These are phyloP conservation scores for Macrophomina tecta DNA, from an alignment of 2,329 filamentous ascomycete species.

Conservation along the genomic window DNA sequence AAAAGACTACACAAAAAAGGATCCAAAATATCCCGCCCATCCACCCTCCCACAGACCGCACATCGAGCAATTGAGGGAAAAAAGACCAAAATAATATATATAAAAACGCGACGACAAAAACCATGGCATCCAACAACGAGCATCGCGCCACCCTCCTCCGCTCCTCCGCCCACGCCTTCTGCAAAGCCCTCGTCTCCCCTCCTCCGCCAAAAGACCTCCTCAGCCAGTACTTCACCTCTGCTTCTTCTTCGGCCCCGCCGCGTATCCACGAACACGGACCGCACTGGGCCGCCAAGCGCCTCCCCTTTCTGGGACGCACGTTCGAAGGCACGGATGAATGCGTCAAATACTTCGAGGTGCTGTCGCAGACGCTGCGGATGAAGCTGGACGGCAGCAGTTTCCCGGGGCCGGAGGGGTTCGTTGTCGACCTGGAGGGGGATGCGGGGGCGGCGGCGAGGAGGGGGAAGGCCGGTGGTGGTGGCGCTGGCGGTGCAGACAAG, in stretches of 20 bases:
- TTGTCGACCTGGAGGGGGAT: not conserved
- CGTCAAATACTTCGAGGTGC: not conserved
- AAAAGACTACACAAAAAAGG: no score
- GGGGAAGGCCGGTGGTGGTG: not conserved
- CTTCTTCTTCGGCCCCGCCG: not conserved
- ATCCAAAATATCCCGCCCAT: no score
- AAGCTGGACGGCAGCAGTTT: not conserved
- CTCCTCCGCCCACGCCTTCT: constrained; percentile 18
- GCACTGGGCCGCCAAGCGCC: not conserved
- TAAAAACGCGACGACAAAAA: not conserved
- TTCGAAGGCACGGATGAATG: constrained; percentile 1
- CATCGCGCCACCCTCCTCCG: constrained; percentile 12
- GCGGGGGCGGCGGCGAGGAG: not conserved
- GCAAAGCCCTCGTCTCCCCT: not conserved
- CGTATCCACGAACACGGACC: constrained; percentile 24
- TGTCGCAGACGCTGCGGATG: constrained; percentile 4
- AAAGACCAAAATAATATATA: no score
- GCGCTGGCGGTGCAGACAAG: no score
- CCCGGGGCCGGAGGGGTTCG: not conserved
- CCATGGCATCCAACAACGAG: not conserved
- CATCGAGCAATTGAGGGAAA: no score
- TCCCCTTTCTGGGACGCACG: constrained; percentile 13
- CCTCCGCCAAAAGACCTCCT: not conserved
- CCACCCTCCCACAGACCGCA: not conserved
- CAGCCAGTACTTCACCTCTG: not conserved